Base-by-base conservation (phyloP, 1,139 yeast genomes). In the Yamadazyma epiphylla region DNA sequence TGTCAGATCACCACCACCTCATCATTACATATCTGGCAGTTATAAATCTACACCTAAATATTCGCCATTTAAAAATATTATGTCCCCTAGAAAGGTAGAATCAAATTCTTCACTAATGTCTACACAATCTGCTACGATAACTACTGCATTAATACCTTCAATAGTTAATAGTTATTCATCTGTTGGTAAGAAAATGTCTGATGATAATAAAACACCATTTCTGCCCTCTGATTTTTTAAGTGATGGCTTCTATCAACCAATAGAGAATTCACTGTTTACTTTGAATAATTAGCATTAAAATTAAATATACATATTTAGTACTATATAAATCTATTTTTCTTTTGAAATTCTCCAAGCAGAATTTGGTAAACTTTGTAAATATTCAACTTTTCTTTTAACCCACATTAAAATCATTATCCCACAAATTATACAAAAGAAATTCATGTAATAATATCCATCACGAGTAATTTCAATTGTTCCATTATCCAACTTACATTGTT, bases 391-490 rank as follows among this genome's bases (percentile, higher is more conserved):
- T 33, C 63, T 68, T 43, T 72, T 75, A 26, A 86, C 80, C 77
- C 83, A 87, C 30, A 77, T 65, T 53, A 82, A 85, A 12, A 88
- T 62, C 1, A 67, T n/a, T 8, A 81, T 37, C 1, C 97, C 97
- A 24, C 84, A 38, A 0, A 55, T 29, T 3, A 89, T 74, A 55
- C 97, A 89, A 9, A 87, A 35, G 5, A 75, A 36, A 50, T 87
- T 89, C 29, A 94, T 81, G 31, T 75, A 70, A 52, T 81, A 87
- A 58, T 88, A 91, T 0, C 98, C 98, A 55, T 91, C 98, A 35
- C 74, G 66, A 1, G 71, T 37, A 3, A 75, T 58, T 1, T 50
- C 45, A 44, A 87, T 76, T 3, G 38, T 40, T 0, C 96, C 96
- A 1, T 78, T 80, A 2, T 58, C 51, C 5, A 53, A 56, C 9